phyloP scores from a whole-genome alignment of 2,329 filamentous ascomycete species.

The Penicillium hesseltinei region DNA sequence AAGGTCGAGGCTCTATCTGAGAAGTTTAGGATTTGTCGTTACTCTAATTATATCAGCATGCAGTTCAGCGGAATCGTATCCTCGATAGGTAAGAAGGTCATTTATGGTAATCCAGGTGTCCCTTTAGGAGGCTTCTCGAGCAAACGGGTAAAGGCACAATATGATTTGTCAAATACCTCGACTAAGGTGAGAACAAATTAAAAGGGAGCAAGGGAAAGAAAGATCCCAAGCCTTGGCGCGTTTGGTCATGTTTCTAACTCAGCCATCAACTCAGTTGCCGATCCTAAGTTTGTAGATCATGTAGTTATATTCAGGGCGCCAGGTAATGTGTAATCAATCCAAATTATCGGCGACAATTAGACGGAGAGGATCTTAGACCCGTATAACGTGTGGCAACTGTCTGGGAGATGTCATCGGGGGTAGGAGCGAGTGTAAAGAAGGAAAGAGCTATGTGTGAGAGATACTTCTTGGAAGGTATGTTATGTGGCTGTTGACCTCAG shows the following conservation, averaged over 20 bases:
- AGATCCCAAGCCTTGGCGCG: neutral
- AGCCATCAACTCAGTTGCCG: neutral
- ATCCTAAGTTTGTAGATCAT: neutral
- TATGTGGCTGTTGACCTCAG: neutral
- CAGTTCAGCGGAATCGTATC: neutral
- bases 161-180: neutral
- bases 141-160: neutral
- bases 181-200: neutral
- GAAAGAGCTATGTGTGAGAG: neutral
- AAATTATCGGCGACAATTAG: too few relatives aligned
- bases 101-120: neutral
- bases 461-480: neutral
- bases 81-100: neutral
- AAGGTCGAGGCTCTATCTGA: neutral
- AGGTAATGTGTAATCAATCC: neutral
- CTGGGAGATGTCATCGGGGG: too few relatives aligned
- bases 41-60: neutral
- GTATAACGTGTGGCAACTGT: too few relatives aligned
- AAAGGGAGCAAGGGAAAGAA: neutral
- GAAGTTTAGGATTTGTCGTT: too few relatives aligned
- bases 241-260: neutral
- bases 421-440: neutral
- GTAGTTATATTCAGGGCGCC: neutral
- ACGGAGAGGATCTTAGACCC: too few relatives aligned
- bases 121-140: neutral